Percentiles rank a stretch among this genome's conserved stretches.
phyloP scores from a whole-genome alignment of 305 asterid species.

The Fraxinus platypoda region DNA sequence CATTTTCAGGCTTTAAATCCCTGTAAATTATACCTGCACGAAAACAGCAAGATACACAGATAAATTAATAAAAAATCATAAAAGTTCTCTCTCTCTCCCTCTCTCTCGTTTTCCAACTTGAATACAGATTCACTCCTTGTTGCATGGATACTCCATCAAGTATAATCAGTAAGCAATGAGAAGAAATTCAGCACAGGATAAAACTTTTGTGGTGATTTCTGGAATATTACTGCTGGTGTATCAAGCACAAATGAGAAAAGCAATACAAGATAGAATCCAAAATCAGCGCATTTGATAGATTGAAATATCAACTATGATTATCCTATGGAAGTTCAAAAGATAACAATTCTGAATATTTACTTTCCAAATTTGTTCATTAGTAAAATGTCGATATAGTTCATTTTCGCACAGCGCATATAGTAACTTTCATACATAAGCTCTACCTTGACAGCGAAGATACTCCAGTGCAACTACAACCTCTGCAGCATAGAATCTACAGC shows the following conservation, averaged over 20 bases:
- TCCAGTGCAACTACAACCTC: slow-evolving; percentile 90
- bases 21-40: slow-evolving; percentile 85
- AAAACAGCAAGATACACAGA: slow-evolving; percentile 3
- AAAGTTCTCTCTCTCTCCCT: too few species aligned
- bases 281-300: not conserved
- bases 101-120: too few species aligned
- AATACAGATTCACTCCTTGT: too few species aligned
- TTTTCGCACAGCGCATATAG: not conserved
- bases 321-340: not conserved
- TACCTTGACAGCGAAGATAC: slow-evolving; percentile 99
- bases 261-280: not conserved
- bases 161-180: too few species aligned
- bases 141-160: too few species aligned
- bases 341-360: not conserved
- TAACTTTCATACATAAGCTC: slow-evolving; percentile 1
- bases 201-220: not conserved
- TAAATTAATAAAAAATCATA: not conserved
- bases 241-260: too few species aligned
- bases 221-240: too few species aligned
- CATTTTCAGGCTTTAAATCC: slow-evolving; percentile 93
- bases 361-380: not conserved
- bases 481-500: slow-evolving; percentile 79
- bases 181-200: too few species aligned
- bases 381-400: not conserved
- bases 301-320: not conserved